Evolutionary conservation across 345 rosid genomes (phyloP), one percentile per base, ranked within the genome.

Genomic region (Zanthoxylum bungeanum): DNA sequence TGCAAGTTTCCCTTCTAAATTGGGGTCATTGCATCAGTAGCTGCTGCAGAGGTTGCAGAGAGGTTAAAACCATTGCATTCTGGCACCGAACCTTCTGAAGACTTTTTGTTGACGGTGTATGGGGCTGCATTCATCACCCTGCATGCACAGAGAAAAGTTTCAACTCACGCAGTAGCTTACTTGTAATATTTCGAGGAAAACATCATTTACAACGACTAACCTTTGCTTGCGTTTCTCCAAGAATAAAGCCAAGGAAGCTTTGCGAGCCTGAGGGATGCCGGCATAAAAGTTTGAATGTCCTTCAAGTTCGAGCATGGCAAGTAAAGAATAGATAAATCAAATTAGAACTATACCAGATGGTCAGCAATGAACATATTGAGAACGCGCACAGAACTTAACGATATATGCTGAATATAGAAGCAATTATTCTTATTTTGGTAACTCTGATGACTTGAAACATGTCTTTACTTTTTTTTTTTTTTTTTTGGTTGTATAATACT

Each of bases 191-290:
- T 39, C 52, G 19, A 1, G 5, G 16, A n/a, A n/a, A 14, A 30
- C 22, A 58, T 27, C 24, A 25, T 36, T 14, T n/a, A 5, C 37
- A 47, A 53, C 4, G 40, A 31, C 79, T 49, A 59, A 90, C 99
- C 98, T 88, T 79, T 91, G 96, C 83, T 89, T 95, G 77, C 99
- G 96, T 84, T 91, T 92, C 91, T 92, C 98, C 84, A 95, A 83
- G 79, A 95, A 95, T 53, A 93, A 79, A 79, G 98, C 99, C 85
- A 95, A 78, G 17, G 99, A 95, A 40, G 97, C 99, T 86, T 95
- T 83, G 9, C 97, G 91, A 70, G 93, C 93, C 82, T 89, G 98
- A 30, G 99, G 98, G 62, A 92, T 86, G 76, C 84, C 81, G 6
- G 72, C 34, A 66, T 27, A 57, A 33, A 60, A 55, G 31, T 36